Evolutionary conservation across 192 early-diverging fungal genomes (phyloP), one percentile per base, ranked within the genome.

Genomic region (Chytriomyces confervae): DNA sequence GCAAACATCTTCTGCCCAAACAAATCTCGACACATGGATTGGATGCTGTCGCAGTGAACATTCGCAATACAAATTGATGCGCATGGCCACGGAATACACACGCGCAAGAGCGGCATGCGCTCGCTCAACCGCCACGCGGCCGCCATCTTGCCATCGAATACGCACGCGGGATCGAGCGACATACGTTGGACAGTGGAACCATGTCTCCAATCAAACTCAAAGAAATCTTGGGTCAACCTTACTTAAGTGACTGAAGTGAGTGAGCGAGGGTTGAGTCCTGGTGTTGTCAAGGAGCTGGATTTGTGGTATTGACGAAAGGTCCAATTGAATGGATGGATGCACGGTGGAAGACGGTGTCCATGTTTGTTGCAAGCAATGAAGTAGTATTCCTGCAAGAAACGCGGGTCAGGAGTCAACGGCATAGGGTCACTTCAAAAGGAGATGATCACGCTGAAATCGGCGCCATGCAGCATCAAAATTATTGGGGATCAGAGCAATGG

Each of bases 11-110:
- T 10, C 47, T 94, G 36, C 93, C 95, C 29, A 95, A 93, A 79
- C 93, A 94, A 69, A 84, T 87, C n/a, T 68, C 89, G 53, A 80
- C 73, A 11, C 93, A 95, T 81, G 94, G 93, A 0, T 77, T 95
- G 0, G 50, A 69, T 13, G 50, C 79, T 7, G 49, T 71, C 69
- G 27, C 11, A 0, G 66, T 94, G 0, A 67, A 77, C n/a, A 80
- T 94, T 18, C 79, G 0, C 86, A 92, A 66, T 82, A 84, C 10
- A 86, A 86, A 0, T 60, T 95, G 0, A 65, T 88, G n/a, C 88
- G 87, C 48, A 84, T 94, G 45, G 88, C 89, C 9, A 90, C 86
- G 6, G 85, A 94, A n/a, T n/a, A n/a, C n/a, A n/a, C n/a, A n/a
- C n/a, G n/a, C n/a, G n/a, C n/a, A n/a, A n/a, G n/a, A n/a, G n/a